phyloP scores from a whole-genome alignment of 2,329 filamentous ascomycete species.

The Neonectria magnoliae region DNA sequence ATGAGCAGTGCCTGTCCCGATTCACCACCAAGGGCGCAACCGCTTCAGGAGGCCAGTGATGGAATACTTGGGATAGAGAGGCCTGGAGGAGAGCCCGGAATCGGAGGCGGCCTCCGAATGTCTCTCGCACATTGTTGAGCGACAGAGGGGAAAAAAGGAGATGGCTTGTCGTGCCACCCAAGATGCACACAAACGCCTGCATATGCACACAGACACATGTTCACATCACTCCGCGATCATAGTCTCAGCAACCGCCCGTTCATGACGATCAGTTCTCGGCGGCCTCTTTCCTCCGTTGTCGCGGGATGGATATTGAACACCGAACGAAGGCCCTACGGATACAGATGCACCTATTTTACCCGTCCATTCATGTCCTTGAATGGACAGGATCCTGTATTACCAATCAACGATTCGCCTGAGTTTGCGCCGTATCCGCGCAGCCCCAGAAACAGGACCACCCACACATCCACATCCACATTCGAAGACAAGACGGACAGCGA shows the following conservation, averaged over 20 bases:
- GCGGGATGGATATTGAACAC: constrained; percentile 5
- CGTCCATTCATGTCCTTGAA: constrained; percentile 26
- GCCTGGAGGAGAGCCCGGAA: not conserved
- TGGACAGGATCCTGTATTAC: constrained; percentile 18
- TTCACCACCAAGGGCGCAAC: constrained; percentile 9
- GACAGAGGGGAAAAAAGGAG: constrained; percentile 1
- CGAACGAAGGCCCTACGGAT: constrained; percentile 3
- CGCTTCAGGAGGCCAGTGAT: not conserved
- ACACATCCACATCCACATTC: constrained; percentile 18
- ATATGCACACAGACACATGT: constrained; percentile 15
- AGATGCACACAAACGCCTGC: constrained; percentile 12
- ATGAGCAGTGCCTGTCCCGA: not conserved
- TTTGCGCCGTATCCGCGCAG: constrained; percentile 19
- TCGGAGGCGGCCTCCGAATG: constrained; percentile 6
- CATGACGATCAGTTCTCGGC: constrained; percentile 2
- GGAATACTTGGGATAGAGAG: not conserved
- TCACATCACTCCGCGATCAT: constrained; percentile 10
- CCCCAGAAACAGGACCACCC: constrained; percentile 11
- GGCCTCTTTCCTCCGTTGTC: constrained; percentile 16
- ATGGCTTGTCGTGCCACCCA: constrained; percentile 6
- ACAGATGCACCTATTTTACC: constrained; percentile 20
- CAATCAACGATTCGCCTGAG: constrained; percentile 25
- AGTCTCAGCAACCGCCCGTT: constrained; percentile 10
- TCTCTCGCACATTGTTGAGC: not conserved
- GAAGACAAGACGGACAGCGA: constrained; percentile 4